Conservation (phyloP, 2,329 filamentous ascomycete genomes). For the Didymella segeticola region DNA sequence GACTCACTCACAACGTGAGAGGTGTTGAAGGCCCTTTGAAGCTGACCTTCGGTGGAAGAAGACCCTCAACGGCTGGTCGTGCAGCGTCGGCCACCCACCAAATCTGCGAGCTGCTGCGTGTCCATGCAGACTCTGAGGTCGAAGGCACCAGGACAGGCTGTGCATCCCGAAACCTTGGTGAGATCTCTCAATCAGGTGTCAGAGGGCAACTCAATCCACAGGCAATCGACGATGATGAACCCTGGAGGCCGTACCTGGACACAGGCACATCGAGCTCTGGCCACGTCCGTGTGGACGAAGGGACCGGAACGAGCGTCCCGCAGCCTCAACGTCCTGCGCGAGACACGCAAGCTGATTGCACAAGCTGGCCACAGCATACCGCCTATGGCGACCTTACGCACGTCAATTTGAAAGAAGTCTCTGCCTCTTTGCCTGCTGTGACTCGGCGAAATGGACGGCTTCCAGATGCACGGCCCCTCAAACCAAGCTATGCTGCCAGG, state of each 20-base stretch:
- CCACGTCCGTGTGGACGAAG: constrained; percentile 19
- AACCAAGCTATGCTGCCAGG: constrained; percentile 1
- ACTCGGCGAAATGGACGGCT: constrained; percentile 12
- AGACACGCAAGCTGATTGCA: constrained; percentile 18
- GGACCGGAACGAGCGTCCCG: constrained; percentile 22
- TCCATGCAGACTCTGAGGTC: constrained; percentile 9
- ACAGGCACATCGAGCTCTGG: constrained; percentile 30
- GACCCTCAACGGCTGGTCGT: constrained; percentile 9
- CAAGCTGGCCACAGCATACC: constrained; percentile 36
- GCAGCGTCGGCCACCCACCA: constrained; percentile 12
- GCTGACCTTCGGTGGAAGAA: constrained; percentile 26
- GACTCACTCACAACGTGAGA: constrained; percentile 25
- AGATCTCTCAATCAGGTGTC: neutral
- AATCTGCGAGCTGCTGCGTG: constrained; percentile 23
- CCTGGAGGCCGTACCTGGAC: constrained; percentile 36
- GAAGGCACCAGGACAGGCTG: neutral
- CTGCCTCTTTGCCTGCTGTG: constrained; percentile 37
- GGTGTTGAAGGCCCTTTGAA: constrained; percentile 25
- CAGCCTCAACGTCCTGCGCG: constrained; percentile 21
- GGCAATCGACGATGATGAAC: constrained; percentile 36
- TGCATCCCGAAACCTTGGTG: neutral
- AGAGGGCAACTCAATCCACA: neutral
- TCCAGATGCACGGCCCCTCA: constrained; percentile 4
- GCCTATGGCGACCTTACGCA: constrained; percentile 29
- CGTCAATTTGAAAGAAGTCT: constrained; percentile 24